Evolutionary conservation across 805 yeast genomes (phyloP).

Genomic region (Spathaspora gorwiae): DNA sequence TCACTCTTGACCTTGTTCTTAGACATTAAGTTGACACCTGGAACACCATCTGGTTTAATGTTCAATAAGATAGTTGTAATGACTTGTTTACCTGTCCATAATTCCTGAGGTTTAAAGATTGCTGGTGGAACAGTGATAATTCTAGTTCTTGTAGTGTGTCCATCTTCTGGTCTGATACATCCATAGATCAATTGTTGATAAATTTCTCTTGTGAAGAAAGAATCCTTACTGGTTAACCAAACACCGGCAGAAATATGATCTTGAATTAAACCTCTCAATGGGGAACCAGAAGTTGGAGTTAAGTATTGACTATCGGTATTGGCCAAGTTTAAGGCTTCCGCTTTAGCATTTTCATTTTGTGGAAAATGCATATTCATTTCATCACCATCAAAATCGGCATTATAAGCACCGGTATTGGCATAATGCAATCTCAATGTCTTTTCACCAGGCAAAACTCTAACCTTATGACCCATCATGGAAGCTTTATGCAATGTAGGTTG

Average conservation of each 20-base stretch:
- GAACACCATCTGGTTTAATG: constrained; percentile 80
- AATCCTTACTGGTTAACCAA: constrained; percentile 92
- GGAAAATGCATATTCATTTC: constrained; percentile 99
- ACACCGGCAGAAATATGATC: constrained; percentile 99
- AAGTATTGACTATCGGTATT: constrained; percentile 96
- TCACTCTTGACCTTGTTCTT: constrained; percentile 88
- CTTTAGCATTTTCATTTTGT: constrained; percentile 93
- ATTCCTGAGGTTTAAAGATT: constrained; percentile 73
- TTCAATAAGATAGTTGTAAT: constrained; percentile 88
- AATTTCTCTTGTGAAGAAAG: constrained; percentile 83
- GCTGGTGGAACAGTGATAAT: constrained; percentile 87
- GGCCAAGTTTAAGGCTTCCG: constrained; percentile 92
- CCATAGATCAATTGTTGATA: constrained; percentile 94
- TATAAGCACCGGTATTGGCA: constrained; percentile 98
- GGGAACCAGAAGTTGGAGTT: constrained; percentile 98
- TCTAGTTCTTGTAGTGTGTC: constrained; percentile 69
- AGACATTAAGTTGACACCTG: constrained; percentile 83
- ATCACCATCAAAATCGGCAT: constrained; percentile 99
- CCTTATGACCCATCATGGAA: constrained; percentile 99
- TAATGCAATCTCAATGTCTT: constrained; percentile 94
- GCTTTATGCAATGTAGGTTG: constrained; percentile 99
- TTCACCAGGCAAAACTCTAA: constrained; percentile 94
- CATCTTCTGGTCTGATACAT: constrained; percentile 95
- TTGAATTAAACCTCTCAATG: constrained; percentile 97
- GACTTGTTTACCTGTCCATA: constrained; percentile 98